phyloP scores from a whole-genome alignment of 495 filamentous ascomycete genomes.

The Amorphotheca resinae region DNA sequence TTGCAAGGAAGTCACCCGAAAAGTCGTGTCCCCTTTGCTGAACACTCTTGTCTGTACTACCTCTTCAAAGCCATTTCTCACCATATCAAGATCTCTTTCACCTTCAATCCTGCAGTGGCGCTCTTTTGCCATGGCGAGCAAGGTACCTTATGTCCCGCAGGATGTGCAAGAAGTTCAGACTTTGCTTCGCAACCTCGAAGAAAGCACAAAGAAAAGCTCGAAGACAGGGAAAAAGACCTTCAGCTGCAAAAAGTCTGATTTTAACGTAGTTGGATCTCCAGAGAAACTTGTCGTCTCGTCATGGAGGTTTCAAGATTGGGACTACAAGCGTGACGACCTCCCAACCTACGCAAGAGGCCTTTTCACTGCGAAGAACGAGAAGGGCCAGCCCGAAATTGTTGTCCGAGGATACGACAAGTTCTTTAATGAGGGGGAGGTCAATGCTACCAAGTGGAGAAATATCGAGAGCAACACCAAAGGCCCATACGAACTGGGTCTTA shows the following conservation, averaged over 20 bases:
- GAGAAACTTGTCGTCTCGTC: slow-evolving; percentile 60
- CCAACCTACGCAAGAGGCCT: slow-evolving; percentile 88
- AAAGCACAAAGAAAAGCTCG: slow-evolving; percentile 32
- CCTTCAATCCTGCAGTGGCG: background rate
- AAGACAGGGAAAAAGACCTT: slow-evolving; percentile 34
- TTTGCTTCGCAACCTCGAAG: slow-evolving; percentile 45
- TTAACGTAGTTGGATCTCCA: slow-evolving; percentile 44
- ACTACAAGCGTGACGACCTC: slow-evolving; percentile 75
- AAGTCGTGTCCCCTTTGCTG: background rate
- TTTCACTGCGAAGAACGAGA: slow-evolving; percentile 59
- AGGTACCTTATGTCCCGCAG: slow-evolving; percentile 46
- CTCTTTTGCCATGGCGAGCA: no score
- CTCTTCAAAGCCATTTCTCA: background rate
- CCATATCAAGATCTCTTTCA: background rate
- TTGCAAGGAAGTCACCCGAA: background rate
- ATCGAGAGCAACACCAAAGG: slow-evolving; percentile 66
- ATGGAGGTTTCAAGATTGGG: slow-evolving; percentile 88
- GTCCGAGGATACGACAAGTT: slow-evolving; percentile 96
- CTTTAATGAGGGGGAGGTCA: slow-evolving; percentile 80
- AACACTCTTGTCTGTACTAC: background rate
- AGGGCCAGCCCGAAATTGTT: slow-evolving; percentile 61
- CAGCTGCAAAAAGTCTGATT: slow-evolving; percentile 64
- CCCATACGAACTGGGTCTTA: slow-evolving; percentile 90
- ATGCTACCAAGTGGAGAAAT: slow-evolving; percentile 67
- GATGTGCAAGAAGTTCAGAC: slow-evolving; percentile 46